Conservation (phyloP, 176 grass and related monocot species). For the Phyllostachys edulis region DNA sequence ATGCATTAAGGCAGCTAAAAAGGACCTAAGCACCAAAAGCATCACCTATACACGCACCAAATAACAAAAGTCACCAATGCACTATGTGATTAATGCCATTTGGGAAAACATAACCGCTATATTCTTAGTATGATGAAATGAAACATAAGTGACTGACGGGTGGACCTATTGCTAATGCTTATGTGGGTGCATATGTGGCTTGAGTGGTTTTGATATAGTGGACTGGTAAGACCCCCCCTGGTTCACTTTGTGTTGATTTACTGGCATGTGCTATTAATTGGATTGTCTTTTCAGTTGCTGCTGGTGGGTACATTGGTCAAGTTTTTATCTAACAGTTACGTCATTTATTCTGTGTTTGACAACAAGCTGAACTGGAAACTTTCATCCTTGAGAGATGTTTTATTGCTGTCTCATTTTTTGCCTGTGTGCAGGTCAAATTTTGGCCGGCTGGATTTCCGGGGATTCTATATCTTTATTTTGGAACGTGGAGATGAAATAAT, state of each 20-base stretch:
- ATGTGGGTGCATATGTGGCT: not conserved
- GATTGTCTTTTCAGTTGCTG: conserved; percentile 4
- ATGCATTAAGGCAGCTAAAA: not conserved
- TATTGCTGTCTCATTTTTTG: conserved; percentile 27
- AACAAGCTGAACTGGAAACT: not conserved
- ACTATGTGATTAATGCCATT: conserved; percentile 1
- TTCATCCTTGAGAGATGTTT: conserved; percentile 11
- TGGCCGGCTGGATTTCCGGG: conserved; percentile 70
- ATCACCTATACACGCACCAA: conserved; percentile 23
- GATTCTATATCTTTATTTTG: conserved; percentile 87
- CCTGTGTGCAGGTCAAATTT: conserved; percentile 81
- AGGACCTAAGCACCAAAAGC: not conserved
- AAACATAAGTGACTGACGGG: not conserved
- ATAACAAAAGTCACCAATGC: not conserved
- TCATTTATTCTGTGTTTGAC: conserved; percentile 11
- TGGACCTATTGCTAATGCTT: conserved; percentile 22
- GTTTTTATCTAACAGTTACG: conserved; percentile 13
- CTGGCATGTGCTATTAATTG: not conserved
- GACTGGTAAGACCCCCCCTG: not conserved
- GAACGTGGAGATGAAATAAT: conserved; percentile 96
- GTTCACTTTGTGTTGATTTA: conserved; percentile 24
- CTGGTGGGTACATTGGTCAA: not conserved
- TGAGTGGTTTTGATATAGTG: conserved; percentile 15
- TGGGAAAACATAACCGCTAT: not conserved
- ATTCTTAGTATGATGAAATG: conserved; percentile 3